These are phyloP conservation scores for Colletotrichum horii DNA, from an alignment of 2,329 filamentous ascomycete species.

Conservation along the genomic window DNA sequence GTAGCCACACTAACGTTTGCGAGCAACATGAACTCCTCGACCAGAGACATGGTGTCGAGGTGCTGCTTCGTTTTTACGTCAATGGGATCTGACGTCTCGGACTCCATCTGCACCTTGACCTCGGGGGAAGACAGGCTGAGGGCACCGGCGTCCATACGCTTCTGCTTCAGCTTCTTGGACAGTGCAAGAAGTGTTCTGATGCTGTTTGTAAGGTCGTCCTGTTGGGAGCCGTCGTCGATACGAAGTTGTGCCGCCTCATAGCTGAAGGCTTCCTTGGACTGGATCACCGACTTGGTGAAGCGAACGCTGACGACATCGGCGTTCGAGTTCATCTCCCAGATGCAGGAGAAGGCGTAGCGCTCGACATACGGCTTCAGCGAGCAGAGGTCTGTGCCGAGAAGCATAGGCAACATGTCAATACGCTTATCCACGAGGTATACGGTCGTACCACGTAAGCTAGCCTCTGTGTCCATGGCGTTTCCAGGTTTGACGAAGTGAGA, in stretches of 20 bases:
- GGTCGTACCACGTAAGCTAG: slow-evolving; percentile 91
- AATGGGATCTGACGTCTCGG: slow-evolving; percentile 92
- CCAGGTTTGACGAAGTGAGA: slow-evolving; percentile 98
- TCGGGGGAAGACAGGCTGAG: slow-evolving; percentile 97
- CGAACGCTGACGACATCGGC: slow-evolving; percentile 85
- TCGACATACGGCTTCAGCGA: slow-evolving; percentile 98
- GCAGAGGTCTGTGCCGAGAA: slow-evolving; percentile 94
- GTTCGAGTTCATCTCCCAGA: slow-evolving; percentile 87
- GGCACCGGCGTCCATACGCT: slow-evolving; percentile 94
- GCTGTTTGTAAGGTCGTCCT: slow-evolving; percentile 86
- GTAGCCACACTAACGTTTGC: slow-evolving; percentile 94
- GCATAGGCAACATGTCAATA: slow-evolving; percentile 98
- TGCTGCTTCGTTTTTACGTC: slow-evolving; percentile 96
- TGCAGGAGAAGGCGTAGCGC: slow-evolving; percentile 82
- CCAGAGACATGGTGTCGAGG: slow-evolving; percentile 94
- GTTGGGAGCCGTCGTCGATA: slow-evolving; percentile 87
- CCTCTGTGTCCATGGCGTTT: slow-evolving; percentile 96
- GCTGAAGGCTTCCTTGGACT: slow-evolving; percentile 94
- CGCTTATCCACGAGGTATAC: slow-evolving; percentile 99
- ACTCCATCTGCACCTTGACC: slow-evolving; percentile 93
- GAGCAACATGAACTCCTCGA: slow-evolving; percentile 99
- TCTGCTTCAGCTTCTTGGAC: slow-evolving; percentile 91
- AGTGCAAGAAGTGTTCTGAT: slow-evolving; percentile 88
- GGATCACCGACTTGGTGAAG: slow-evolving; percentile 98
- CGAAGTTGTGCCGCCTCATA: slow-evolving; percentile 95